These are phyloP conservation scores for Cymbidium sinense DNA, from an alignment of 106 monocot species.

Conservation along the genomic window DNA sequence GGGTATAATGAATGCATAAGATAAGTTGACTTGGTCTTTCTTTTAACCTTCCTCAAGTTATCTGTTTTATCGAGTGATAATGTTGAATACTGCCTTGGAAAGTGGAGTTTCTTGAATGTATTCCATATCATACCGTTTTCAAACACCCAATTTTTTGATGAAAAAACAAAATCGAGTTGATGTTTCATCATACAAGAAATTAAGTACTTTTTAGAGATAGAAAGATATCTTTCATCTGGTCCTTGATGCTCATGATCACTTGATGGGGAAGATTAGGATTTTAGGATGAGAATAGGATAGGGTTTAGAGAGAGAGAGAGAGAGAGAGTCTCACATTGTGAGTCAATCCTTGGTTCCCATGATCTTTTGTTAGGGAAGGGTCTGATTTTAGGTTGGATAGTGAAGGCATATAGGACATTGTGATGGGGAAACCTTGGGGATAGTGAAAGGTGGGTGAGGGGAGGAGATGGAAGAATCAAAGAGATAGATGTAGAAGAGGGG, in stretches of 20 bases:
- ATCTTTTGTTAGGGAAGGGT: too few species aligned
- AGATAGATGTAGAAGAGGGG: background rate
- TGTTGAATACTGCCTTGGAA: background rate
- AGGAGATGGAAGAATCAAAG: background rate
- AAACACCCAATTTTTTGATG: too few species aligned
- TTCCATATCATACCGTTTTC: background rate
- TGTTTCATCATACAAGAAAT: too few species aligned
- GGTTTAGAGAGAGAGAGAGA: too few species aligned
- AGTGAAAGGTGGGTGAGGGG: background rate
- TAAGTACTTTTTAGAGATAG: too few species aligned
- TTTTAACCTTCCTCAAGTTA: background rate
- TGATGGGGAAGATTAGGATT: too few species aligned
- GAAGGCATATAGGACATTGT: too few species aligned
- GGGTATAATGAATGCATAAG: background rate
- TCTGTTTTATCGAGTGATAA: background rate
- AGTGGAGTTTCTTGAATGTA: background rate
- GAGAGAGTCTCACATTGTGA: too few species aligned
- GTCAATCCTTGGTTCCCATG: too few species aligned
- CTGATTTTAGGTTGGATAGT: too few species aligned
- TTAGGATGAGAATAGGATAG: too few species aligned
- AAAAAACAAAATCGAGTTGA: too few species aligned
- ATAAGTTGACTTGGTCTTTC: background rate
- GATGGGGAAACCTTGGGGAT: background rate
- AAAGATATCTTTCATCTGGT: background rate
- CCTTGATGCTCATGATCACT: background rate